Conservation (phyloP, 225 moss, liverwort and hornwort species). For the Polytrichum commune region DNA sequence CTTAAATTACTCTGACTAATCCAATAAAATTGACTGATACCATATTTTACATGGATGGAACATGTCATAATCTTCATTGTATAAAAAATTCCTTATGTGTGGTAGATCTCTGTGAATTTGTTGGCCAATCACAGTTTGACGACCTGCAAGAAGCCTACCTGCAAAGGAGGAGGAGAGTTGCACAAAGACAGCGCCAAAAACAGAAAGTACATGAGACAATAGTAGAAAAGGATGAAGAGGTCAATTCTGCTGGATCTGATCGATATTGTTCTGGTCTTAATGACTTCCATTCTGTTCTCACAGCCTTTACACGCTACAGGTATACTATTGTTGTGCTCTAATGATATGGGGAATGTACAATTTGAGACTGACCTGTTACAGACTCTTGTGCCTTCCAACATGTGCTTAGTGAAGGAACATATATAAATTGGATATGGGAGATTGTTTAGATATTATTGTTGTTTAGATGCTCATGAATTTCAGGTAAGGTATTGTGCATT, state of each 20-base stretch:
- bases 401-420: background rate
- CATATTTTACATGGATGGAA: background rate
- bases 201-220: conserved; percentile 44
- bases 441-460: background rate
- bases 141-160: conserved; percentile 94
- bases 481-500: background rate
- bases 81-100: background rate
- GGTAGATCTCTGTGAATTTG: conserved; percentile 6
- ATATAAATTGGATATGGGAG: background rate
- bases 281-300: conserved; percentile 89
- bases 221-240: conserved; percentile 30
- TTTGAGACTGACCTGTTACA: too few relatives aligned
- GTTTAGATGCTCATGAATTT: background rate
- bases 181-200: conserved; percentile 41
- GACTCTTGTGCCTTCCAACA: too few relatives aligned
- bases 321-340: conserved; percentile 14
- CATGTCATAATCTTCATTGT: background rate
- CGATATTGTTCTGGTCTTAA: conserved; percentile 64
- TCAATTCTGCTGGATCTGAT: conserved; percentile 42
- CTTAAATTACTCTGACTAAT: too few relatives aligned
- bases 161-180: conserved; percentile 70
- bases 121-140: conserved; percentile 58
- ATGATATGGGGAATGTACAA: too few relatives aligned
- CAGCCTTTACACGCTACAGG: conserved; percentile 97
- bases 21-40: too few relatives aligned